These are phyloP conservation scores for Saprolegnia parasitica DNA, from an alignment of 352 stramenopile genomes.

Conservation along the genomic window DNA sequence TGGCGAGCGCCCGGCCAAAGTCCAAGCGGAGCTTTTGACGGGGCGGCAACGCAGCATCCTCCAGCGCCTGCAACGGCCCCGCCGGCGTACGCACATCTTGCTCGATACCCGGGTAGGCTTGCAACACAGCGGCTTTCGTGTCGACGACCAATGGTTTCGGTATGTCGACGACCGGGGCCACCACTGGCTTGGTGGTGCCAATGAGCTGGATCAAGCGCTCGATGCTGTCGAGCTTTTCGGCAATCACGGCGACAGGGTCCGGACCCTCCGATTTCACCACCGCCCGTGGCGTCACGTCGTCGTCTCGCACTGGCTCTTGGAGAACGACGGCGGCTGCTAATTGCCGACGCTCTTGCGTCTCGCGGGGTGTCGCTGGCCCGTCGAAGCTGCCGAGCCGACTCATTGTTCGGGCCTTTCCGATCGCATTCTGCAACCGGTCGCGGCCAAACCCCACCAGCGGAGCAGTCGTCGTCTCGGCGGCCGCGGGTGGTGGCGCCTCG, in stretches of 20 bases:
- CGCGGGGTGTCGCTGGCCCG: background rate
- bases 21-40: conserved; percentile 9
- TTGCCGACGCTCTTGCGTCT: conserved; percentile 36
- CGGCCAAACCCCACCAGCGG: conserved; percentile 26
- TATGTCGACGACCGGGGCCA: background rate
- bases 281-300: no score
- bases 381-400: background rate
- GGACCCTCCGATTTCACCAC: no score
- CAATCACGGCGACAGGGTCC: background rate
- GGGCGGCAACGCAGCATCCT: background rate
- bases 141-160: background rate
- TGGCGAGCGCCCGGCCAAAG: conserved; percentile 2
- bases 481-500: conserved; percentile 31
- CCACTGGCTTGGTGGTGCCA: background rate
- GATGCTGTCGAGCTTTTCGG: conserved; percentile 24
- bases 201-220: conserved; percentile 22
- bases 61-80: background rate
- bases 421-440: background rate
- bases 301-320: no score
- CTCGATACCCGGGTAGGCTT: conserved; percentile 19
- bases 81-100: background rate
- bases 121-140: background rate
- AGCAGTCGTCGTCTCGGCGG: conserved; percentile 23
- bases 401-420: background rate
- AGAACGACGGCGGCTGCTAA: conserved; percentile 28